A percentile compares a stretch with the other conserved stretches of the same genome.
These are phyloP conservation scores for Boletus albobrunnescens DNA, from an alignment of 1,284 basidiomycete genomes.

Conservation along the genomic window DNA sequence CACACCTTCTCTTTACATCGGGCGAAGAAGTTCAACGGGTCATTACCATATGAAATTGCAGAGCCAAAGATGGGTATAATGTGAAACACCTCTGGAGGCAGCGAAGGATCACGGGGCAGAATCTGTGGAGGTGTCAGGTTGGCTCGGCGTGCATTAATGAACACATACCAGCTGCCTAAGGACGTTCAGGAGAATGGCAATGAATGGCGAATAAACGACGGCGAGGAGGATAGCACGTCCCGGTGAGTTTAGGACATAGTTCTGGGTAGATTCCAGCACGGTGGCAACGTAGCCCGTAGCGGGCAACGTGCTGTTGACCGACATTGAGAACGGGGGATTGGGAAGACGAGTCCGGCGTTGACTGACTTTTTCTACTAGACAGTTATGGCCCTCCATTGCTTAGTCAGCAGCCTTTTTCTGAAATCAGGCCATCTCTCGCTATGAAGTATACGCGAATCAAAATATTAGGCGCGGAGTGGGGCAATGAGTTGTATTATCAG, in stretches of 20 bases:
- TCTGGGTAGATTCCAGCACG: conserved; percentile 14
- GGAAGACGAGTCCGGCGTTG: neutral
- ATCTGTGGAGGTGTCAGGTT: conserved; percentile 35
- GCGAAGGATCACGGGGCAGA: conserved; percentile 50
- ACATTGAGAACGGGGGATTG: conserved; percentile 19
- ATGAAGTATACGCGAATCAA: too few relatives aligned
- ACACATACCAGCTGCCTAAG: conserved; percentile 54
- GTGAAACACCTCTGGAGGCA: conserved; percentile 79
- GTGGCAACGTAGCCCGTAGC: conserved; percentile 25
- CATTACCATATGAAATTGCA: conserved; percentile 73
- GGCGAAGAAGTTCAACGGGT: conserved; percentile 76
- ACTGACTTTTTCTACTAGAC: conserved; percentile 11
- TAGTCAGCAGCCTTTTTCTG: conserved; percentile 19
- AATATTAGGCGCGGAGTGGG: too few relatives aligned
- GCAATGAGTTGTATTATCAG: neutral
- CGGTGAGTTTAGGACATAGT: conserved; percentile 24
- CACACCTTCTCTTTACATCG: conserved; percentile 79
- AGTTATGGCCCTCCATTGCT: conserved; percentile 5
- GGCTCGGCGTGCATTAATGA: neutral
- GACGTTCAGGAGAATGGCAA: conserved; percentile 56
- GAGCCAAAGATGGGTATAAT: conserved; percentile 75
- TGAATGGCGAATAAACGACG: conserved; percentile 37
- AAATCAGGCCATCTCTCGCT: conserved; percentile 29
- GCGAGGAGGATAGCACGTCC: conserved; percentile 22
- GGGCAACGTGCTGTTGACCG: conserved; percentile 23